Evolutionary conservation across 352 stramenopile species (phyloP).

Genomic region (Phytophthora crassamura): DNA sequence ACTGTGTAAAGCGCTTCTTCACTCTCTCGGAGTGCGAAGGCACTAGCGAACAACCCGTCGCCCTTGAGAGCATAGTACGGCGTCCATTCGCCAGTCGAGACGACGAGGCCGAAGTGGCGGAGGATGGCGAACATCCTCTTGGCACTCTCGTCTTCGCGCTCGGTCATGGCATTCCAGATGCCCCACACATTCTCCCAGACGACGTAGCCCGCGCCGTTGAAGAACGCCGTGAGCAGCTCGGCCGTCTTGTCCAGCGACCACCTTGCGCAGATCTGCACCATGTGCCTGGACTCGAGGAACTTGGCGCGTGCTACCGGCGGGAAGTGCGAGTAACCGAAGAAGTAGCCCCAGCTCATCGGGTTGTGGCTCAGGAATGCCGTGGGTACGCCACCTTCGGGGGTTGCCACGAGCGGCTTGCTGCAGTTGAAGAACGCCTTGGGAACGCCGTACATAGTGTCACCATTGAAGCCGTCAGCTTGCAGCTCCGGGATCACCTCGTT

Average conservation of each 20-base stretch:
- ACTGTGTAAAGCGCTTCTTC: slow-evolving; percentile 63
- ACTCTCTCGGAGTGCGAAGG: slow-evolving; percentile 42
- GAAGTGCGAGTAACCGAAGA: slow-evolving; percentile 70
- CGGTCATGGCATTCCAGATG: slow-evolving; percentile 85
- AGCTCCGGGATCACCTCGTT: slow-evolving; percentile 44
- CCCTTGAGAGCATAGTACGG: slow-evolving; percentile 58
- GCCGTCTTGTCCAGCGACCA: slow-evolving; percentile 78
- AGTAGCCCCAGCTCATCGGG: slow-evolving; percentile 86
- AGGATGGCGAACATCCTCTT: slow-evolving; percentile 75
- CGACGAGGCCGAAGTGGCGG: slow-evolving; percentile 59
- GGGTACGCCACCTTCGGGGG: slow-evolving; percentile 72
- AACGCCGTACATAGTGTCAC: slow-evolving; percentile 90
- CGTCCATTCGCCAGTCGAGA: slow-evolving; percentile 52
- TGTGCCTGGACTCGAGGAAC: slow-evolving; percentile 83
- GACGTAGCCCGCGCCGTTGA: slow-evolving; percentile 89
- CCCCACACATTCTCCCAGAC: slow-evolving; percentile 92
- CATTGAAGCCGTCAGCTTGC: slow-evolving; percentile 84
- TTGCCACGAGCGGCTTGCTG: slow-evolving; percentile 55
- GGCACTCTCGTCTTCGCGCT: slow-evolving; percentile 65
- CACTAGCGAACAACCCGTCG: slow-evolving; percentile 52
- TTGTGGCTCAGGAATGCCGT: slow-evolving; percentile 71
- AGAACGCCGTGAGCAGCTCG: slow-evolving; percentile 79
- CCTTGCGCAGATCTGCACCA: slow-evolving; percentile 82
- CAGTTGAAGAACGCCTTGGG: slow-evolving; percentile 86
- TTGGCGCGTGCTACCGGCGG: slow-evolving; percentile 74